Evolutionary conservation across 129 eudicot species (phyloP), one percentile per base, ranked within the genome.

Genomic region (Solidago caesia): DNA sequence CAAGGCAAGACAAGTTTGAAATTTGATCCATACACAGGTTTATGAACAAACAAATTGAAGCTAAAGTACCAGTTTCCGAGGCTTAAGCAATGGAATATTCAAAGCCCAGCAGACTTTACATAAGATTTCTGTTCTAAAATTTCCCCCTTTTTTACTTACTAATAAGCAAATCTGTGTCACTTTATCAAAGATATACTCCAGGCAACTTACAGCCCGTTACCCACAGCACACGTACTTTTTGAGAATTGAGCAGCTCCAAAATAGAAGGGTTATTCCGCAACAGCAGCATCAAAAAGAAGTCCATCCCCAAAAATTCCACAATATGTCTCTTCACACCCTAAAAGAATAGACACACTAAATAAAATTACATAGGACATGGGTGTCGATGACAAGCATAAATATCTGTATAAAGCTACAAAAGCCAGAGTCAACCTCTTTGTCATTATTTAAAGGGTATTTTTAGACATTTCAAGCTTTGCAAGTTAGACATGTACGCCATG

Each of bases 161-260:
- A 60, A 70, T n/a, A n/a, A 60, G 46, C 72, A 74, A 78, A 29
- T 67, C 49, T 45, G 72, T 70, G 70, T 74, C 29, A 64, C 55
- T 70, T 48, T 53, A 77, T 11, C 44, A 13, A 64, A 83, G 61
- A 78, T 43, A 41, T 71, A 55, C 65, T 77, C 69, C 72, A 60
- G 49, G 64, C 68, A 68, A 55, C 67, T 71, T 65, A 51, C 56
- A 71, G 49, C 70, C 59, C 29, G 39, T 57, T 56, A 75, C 25
- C 76, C 25, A 64, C 42, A 56, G 58, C 48, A 43, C 44, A 58
- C 57, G 15, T 70, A 73, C 53, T 68, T 73, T 7, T 41, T 43
- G 57, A 61, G 68, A 77, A 72, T 25, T 60, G 76, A 77, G 79
- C 76, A 72, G 60, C 79, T 33, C 79, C 76, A 59, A 68, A 68